phyloP scores from a whole-genome alignment of 2,329 filamentous ascomycete genomes.

The Ceratocystiopsis brevicomis region DNA sequence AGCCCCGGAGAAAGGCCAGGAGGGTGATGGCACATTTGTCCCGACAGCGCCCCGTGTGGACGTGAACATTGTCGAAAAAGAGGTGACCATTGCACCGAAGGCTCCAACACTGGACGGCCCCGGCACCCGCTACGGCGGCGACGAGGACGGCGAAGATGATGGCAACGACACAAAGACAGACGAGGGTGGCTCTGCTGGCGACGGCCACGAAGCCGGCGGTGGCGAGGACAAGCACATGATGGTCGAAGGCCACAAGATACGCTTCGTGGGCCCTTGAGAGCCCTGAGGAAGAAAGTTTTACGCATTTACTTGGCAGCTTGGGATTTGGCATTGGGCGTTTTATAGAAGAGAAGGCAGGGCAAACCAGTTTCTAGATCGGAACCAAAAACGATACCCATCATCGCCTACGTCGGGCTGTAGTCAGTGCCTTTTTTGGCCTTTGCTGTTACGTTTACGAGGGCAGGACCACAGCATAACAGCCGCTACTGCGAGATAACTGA shows the following conservation, averaged over 20 bases:
- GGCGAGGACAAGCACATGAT: conserved; percentile 1
- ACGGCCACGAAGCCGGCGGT: conserved; percentile 18
- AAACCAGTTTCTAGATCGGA: not conserved
- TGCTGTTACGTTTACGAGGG: too few relatives aligned
- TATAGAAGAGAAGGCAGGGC: not conserved
- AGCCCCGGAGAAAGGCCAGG: conserved; percentile 27
- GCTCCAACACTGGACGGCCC: conserved; percentile 18
- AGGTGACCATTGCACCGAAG: conserved; percentile 19
- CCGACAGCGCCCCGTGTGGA: conserved; percentile 18
- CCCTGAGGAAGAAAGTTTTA: not conserved
- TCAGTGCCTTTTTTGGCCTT: too few relatives aligned
- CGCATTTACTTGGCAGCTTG: not conserved
- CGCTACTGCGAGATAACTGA: too few relatives aligned
- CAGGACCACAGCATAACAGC: too few relatives aligned
- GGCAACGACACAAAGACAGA: too few relatives aligned
- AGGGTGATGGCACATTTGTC: conserved; percentile 3
- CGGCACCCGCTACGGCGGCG: too few relatives aligned
- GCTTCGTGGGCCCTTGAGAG: not conserved
- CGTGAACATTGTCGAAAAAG: conserved; percentile 34
- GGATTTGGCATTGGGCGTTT: not conserved
- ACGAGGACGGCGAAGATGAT: too few relatives aligned
- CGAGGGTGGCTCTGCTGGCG: conserved; percentile 8
- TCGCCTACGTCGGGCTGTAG: too few relatives aligned
- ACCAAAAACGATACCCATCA: too few relatives aligned
- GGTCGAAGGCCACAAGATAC: conserved; percentile 5